Percentiles rank a stretch among this genome's conserved stretches.
Conservation (phyloP, 495 filamentous ascomycete genomes). For the Thermothielavioides terrestris region DNA sequence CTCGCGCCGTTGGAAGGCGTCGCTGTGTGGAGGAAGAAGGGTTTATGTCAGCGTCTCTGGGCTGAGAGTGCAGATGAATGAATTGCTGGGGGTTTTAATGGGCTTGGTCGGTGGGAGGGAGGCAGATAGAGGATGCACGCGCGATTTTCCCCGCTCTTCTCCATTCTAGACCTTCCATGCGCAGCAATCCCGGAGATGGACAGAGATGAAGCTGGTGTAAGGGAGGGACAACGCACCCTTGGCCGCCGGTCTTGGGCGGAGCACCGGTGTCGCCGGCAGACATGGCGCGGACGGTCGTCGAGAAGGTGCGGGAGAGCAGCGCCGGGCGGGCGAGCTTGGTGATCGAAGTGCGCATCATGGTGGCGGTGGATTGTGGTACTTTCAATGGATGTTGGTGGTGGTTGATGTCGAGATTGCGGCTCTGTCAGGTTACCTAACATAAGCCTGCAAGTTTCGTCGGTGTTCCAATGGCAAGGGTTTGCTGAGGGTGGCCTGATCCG, state of each 20-base stretch:
- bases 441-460: too few species aligned
- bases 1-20: conserved; percentile 87
- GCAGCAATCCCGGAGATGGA: background rate
- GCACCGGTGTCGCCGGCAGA: conserved; percentile 61
- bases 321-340: conserved; percentile 46
- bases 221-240: conserved; percentile 30
- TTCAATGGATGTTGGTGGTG: conserved; percentile 3
- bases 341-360: conserved; percentile 60
- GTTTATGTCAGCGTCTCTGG: background rate
- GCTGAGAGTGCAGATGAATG: too few species aligned
- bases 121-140: too few species aligned
- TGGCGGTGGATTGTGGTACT: conserved; percentile 15
- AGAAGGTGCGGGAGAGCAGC: conserved; percentile 49
- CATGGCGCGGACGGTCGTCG: conserved; percentile 53
- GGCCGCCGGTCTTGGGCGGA: conserved; percentile 41
- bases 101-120: background rate
- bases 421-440: too few species aligned
- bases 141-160: background rate
- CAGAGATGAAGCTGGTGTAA: background rate
- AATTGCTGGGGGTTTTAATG: too few species aligned
- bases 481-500: too few species aligned
- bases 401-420: conserved; percentile 1
- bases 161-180: background rate
- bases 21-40: conserved; percentile 43
- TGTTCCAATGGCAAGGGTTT: too few species aligned